A percentile compares a stretch with the other conserved stretches of the same genome.
phyloP scores from a whole-genome alignment of 176 grass and related monocot genomes.

The Oryza glaberrima region DNA sequence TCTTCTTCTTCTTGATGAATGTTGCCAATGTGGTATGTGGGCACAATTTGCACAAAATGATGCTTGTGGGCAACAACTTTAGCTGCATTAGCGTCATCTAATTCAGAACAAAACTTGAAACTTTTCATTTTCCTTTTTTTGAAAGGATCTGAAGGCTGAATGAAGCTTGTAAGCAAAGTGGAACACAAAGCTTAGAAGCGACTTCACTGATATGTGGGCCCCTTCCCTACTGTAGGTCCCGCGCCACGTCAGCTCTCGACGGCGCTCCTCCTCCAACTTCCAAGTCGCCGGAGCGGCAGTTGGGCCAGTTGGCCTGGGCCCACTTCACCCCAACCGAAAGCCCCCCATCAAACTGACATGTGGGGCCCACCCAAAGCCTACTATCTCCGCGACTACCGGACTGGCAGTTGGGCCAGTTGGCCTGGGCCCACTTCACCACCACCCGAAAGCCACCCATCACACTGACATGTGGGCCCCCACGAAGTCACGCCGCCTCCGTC shows the following conservation, averaged over 20 bases:
- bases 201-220: not conserved
- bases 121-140: not conserved
- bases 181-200: not conserved
- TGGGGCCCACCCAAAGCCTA: not conserved
- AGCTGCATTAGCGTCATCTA: not conserved
- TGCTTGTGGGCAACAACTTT: not conserved
- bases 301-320: no score
- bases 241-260: not conserved
- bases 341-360: not conserved
- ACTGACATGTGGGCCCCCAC: not conserved
- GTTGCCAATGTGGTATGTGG: no score
- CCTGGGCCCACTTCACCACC: no score
- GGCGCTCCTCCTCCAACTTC: no score
- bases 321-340: not conserved
- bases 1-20: not conserved
- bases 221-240: not conserved
- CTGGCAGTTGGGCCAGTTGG: no score
- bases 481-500: not conserved
- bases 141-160: not conserved
- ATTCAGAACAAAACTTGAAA: not conserved
- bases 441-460: no score
- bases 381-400: no score
- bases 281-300: not conserved
- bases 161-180: conserved; percentile 36
- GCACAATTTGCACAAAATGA: not conserved